These are phyloP conservation scores for Plasmodium vinckei DNA, from an alignment of 169 alveolate species.

Conservation along the genomic window DNA sequence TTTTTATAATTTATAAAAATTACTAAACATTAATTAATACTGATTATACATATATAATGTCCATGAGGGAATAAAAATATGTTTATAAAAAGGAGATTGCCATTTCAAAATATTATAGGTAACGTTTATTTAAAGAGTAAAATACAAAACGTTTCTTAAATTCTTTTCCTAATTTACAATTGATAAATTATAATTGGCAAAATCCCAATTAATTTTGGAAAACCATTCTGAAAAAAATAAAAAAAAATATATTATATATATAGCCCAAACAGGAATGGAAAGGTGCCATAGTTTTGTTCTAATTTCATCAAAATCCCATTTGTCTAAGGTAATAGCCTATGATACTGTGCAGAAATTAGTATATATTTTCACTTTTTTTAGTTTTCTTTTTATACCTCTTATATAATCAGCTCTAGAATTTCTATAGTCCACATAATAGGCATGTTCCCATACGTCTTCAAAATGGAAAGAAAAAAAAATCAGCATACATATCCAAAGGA, in stretches of 20 bases:
- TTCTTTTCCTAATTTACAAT: constrained; percentile 16
- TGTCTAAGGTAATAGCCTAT: too few relatives aligned
- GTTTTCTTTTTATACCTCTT: constrained; percentile 21
- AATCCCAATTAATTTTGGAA: constrained; percentile 63
- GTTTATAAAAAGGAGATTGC: too few relatives aligned
- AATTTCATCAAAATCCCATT: too few relatives aligned
- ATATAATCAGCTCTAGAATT: constrained; percentile 87
- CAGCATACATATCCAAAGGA: not conserved
- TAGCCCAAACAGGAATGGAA: not conserved
- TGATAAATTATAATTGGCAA: constrained; percentile 70
- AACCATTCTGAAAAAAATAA: constrained; percentile 53
- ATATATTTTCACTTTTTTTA: not conserved
- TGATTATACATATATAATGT: too few relatives aligned
- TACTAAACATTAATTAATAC: too few relatives aligned
- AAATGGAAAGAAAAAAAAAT: constrained; percentile 13
- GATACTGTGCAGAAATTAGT: too few relatives aligned
- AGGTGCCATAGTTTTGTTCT: too few relatives aligned
- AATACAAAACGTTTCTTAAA: too few relatives aligned
- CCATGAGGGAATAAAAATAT: too few relatives aligned
- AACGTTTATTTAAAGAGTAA: too few relatives aligned
- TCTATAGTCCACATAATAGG: constrained; percentile 94
- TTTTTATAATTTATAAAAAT: too few relatives aligned
- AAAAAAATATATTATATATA: not conserved
- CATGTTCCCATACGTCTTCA: constrained; percentile 97
- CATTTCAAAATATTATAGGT: too few relatives aligned